Base-by-base conservation (phyloP, 2,329 filamentous ascomycete species). In the Colletotrichum sp. region DNA sequence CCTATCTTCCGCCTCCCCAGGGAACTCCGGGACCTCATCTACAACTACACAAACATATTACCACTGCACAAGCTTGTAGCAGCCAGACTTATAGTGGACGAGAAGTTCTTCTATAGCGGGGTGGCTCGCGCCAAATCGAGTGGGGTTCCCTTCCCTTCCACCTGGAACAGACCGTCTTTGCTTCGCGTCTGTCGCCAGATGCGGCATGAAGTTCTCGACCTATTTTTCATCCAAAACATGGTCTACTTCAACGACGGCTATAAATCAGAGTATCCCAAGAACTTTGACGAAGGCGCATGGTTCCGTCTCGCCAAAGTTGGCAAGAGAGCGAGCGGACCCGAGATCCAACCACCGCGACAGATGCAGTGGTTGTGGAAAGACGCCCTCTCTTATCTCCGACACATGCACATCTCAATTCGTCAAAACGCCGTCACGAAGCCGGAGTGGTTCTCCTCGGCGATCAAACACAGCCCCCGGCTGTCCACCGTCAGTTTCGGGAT, bases 391-490 rank as follows among this genome's bases (percentile, higher is more conserved):
- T 0, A 5, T 43, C 16, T 43, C 5, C 38, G 38, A 0, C 38
- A 2, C 1, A 3, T 43, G 0, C 18, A 18, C 38, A 10, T 43
- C 8, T 0, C 0, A n/a, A 12, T 43, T 10, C 18, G 38, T 0
- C 38, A 3, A 1, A 0, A 6, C 38, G 5, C 38, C 38, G 38
- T n/a, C 3, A 43, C 3, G 18, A 43, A 43, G 38, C 38, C 38
- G 18, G 38, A 43, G 9, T 43, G 38, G 38, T 43, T 43, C 5
- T 43, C 38, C 0, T 43, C 38, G 9, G 38, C 38, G 18, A 43
- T 43, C 3, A 43, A 43, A n/a, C 16, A n/a, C 16, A 0, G 0
- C 1, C 3, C 38, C 1, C 38, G 16, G 18, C 1, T 43, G 38
- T 10, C 16, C 36, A 3, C 1, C 36, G 16, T 43, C 16, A 18